Base-by-base conservation (phyloP, 495 filamentous ascomycete species). In the Penicillium egyptiacum region DNA sequence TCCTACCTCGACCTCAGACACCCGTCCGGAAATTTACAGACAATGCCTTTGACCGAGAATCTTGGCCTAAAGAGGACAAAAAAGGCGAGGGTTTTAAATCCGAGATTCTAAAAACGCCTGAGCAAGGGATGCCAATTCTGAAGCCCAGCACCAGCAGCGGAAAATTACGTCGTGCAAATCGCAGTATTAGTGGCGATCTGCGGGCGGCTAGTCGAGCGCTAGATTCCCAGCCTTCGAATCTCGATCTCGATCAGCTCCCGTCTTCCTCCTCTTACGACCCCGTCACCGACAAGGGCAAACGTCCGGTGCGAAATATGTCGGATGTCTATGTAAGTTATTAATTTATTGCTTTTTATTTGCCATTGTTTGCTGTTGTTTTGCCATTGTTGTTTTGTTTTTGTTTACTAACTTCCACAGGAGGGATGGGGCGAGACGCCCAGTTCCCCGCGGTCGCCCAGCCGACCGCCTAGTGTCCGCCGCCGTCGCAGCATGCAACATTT, bases 401-500 rank as follows among this genome's bases (percentile, higher is more conserved):
- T 66, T 65, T 46, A 66, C 55, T 44, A 23, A 47, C 20, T 56
- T 56, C 22, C 30, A 41, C 73, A 96, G 91, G 92, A 96, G 84
- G 93, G 89, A 74, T 96, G 85, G 80, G 94, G 95, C 72, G 92
- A 96, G 72, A 90, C 88, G 74, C 91, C 84, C 67, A 89, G 86
- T 62, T 95, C 91, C 66, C 92, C 93, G 63, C 87, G 86, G 69
- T 98, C 95, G 63, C 94, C 94, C 50, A 96, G 91, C 62, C 89
- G 95, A 71, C 93, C 93, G 69, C 91, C 92, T 71, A 97, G 91
- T 80, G 87, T 96, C 79, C 91, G 92, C 58, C 90, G 91, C 67
- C 88, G 91, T 59, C 94, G 94, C 72, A 97, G 92, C 79, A 90
- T 96, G 87, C 94, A 97, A 75, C 85, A 98, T 49, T 81, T 95